Base-by-base conservation (phyloP, 345 rosid genomes). In the Murraya paniculata region DNA sequence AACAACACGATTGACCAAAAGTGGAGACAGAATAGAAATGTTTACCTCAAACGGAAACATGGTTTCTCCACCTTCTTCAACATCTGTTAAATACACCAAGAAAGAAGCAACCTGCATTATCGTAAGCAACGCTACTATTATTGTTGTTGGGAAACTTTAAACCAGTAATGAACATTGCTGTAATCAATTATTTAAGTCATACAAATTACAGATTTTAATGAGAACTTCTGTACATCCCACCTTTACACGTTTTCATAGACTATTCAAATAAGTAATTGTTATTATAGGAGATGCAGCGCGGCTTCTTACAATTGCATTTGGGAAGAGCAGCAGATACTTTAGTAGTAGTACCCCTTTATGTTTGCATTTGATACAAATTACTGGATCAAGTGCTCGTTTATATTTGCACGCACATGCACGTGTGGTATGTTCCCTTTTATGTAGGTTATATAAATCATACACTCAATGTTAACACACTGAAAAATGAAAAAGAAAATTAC, bases 11-110 rank as follows among this genome's bases (percentile, higher is more conserved):
- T 24, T 58, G 74, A 57, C 38, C 56, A 68, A 38, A 58, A 41
- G 60, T 27, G 24, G 2, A 71, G 58, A n/a, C 41, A 41, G 28
- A 83, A 28, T 7, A 27, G 61, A 77, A 55, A 25, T 21, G 13
- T 21, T 48, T 86, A 90, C 94, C 96, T 90, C 95, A 48, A 79
- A 82, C 3, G 98, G 94, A 76, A 91, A 90, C 81, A 85, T 81
- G 5, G 94, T 93, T 75, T 91, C 94, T 61, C 95, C 92, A 72
- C 97, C 97, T 82, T 83, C 91, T 82, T 89, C 87, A 50, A 89
- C 91, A 66, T 81, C 85, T 7, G 94, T 79, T 83, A 93, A 79
- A 84, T 90, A 91, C 83, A 91, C 73, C 81, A 93, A 78, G 81
- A 91, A 90, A 64, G 95, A 77, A 38, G 88, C 89, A 50, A 91